Evolutionary conservation across 75 land plant genomes (phyloP), one percentile per base, ranked within the genome.

Genomic region (Picea glauca): DNA sequence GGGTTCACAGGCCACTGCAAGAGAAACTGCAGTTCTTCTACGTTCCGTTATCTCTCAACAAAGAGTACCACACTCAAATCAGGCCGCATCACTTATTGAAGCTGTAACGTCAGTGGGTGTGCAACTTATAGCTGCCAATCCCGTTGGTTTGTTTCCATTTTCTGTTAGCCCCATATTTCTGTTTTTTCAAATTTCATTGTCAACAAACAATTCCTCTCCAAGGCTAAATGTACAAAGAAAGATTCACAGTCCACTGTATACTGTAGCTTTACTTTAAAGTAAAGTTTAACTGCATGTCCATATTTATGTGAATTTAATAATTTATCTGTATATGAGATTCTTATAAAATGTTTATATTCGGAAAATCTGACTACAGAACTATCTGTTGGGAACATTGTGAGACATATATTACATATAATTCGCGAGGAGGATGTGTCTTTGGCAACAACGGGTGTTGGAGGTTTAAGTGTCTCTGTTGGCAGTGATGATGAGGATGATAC

Each of bases 311-410:
- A 40, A 46, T 46, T 46, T 26, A 26, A 26, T 57, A 43, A 9
- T 50, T 50, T 60, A 32, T 32, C 17, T 76, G 67, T 31, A 11
- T 64, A 64, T 64, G 66, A 70, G 9, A 38, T 70, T 76, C 17
- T 30, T 17, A 5, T 59, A 15, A 32, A 76, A 30, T 60, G 32
- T 76, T 18, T 58, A 5, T 78, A 33, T 58, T 70, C n/a, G 73
- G 20, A 70, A 70, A 33, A 40, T 78, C 7, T 65, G 64, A 62
- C 72, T 82, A 83, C 92, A 97, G 99, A 97, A 80, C 91, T 97
- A 50, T 98, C 99, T 72, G 87, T 97, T 77, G 99, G 99, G 31
- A 97, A 98, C 80, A 86, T 98, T 81, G 98, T 98, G 79, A 80
- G 99, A 78, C 93, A 98, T 76, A 93, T 95, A 56, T 75, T 98